Conservation (phyloP, 106 monocot species). For the Platanthera zijinensis region DNA sequence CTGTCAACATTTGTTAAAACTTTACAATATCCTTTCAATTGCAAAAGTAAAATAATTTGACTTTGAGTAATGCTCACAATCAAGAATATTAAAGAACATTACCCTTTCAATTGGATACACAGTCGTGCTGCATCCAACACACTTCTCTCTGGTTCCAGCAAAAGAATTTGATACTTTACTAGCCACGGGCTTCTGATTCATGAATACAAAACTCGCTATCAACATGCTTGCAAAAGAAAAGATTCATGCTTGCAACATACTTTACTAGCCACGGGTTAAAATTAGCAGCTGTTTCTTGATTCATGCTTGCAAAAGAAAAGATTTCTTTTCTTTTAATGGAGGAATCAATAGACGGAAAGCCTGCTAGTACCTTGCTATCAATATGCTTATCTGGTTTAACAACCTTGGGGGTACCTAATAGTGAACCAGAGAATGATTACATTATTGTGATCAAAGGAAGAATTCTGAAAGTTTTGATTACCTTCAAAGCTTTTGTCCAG, state of each 20-base stretch:
- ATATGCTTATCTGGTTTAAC: slow-evolving; percentile 60
- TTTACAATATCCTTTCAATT: too few relatives aligned
- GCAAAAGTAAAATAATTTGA: too few relatives aligned
- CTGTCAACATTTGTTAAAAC: too few relatives aligned
- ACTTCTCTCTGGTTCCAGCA: too few relatives aligned
- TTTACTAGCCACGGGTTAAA: slow-evolving; percentile 21
- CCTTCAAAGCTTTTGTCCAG: slow-evolving; percentile 96
- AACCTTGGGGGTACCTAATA: slow-evolving; percentile 79
- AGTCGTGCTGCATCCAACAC: too few relatives aligned
- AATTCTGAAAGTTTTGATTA: slow-evolving; percentile 6
- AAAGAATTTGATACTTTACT: slow-evolving; percentile 58
- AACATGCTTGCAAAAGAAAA: too few relatives aligned
- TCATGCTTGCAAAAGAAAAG: neutral
- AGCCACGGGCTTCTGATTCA: too few relatives aligned
- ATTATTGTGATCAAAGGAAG: neutral
- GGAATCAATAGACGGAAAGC: neutral
- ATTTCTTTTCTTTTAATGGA: neutral
- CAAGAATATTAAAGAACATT: too few relatives aligned
- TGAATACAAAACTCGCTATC: too few relatives aligned
- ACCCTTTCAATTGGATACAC: too few relatives aligned
- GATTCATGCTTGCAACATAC: too few relatives aligned
- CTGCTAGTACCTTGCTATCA: slow-evolving; percentile 50
- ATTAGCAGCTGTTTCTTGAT: neutral
- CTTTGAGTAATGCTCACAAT: too few relatives aligned
- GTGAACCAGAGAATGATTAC: neutral